phyloP scores from a whole-genome alignment of 352 stramenopile species.

The Globisporangium polare region DNA sequence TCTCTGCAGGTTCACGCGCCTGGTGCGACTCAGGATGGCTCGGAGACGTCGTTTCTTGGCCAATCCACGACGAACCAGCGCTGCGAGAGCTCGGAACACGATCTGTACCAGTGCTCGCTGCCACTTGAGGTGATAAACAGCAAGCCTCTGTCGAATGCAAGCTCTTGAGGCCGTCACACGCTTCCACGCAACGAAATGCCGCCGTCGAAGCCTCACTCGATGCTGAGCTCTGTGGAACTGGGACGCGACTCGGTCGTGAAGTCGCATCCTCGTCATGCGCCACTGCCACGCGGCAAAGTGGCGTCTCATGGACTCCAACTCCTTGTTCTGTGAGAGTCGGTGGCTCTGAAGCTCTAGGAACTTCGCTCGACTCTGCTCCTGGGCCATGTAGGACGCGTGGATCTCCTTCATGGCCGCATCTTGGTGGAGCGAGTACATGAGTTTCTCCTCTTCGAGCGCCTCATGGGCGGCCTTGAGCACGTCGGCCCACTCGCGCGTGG shows the following conservation, averaged over 20 bases:
- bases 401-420: slow-evolving; percentile 28
- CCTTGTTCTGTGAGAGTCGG: slow-evolving; percentile 13
- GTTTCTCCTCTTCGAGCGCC: slow-evolving; percentile 45
- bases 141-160: not conserved
- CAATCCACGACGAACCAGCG: slow-evolving; percentile 5
- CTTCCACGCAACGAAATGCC: slow-evolving; percentile 21
- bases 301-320: slow-evolving; percentile 14
- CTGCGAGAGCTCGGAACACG: slow-evolving; percentile 14
- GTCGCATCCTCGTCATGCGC: slow-evolving; percentile 7
- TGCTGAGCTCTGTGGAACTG: slow-evolving; percentile 20
- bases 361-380: slow-evolving; percentile 19
- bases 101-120: not conserved
- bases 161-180: not conserved
- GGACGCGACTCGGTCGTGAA: slow-evolving; percentile 19
- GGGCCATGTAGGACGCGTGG: slow-evolving; percentile 19
- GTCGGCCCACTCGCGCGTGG: slow-evolving; percentile 30
- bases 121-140: not conserved
- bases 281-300: slow-evolving; percentile 19
- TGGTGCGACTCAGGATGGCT: slow-evolving; percentile 13
- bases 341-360: slow-evolving; percentile 19
- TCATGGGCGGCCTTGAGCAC: slow-evolving; percentile 33
- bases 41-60: slow-evolving; percentile 19
- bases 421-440: slow-evolving; percentile 32
- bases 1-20: slow-evolving; percentile 15
- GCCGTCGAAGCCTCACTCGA: slow-evolving; percentile 3